Conservation (phyloP, 331 rosid genomes). For the Prunus yedoensis region DNA sequence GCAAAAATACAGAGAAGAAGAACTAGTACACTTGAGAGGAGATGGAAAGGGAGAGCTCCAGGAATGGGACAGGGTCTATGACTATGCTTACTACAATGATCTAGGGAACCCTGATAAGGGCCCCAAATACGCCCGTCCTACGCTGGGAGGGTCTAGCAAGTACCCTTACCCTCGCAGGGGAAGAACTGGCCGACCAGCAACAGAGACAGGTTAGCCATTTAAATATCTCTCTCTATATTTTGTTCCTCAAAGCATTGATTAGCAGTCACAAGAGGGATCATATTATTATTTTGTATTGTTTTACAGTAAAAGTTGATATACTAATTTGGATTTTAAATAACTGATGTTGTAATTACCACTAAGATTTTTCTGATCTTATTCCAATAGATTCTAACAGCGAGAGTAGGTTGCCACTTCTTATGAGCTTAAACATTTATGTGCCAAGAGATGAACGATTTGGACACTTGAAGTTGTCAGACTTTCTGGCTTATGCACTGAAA, state of each 20-base stretch:
- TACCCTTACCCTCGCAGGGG: constrained; percentile 89
- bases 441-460: constrained; percentile 87
- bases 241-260: no score
- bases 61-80: constrained; percentile 84
- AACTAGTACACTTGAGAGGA: constrained; percentile 59
- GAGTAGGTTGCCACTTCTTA: constrained; percentile 45
- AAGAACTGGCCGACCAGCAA: constrained; percentile 64
- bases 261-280: no score
- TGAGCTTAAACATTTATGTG: constrained; percentile 60
- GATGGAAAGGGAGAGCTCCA: constrained; percentile 53
- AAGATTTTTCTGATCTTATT: neutral
- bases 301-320: neutral
- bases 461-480: constrained; percentile 80
- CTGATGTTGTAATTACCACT: neutral
- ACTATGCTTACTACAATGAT: constrained; percentile 80
- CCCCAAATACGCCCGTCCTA: constrained; percentile 50
- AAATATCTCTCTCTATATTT: no score
- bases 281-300: neutral
- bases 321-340: neutral
- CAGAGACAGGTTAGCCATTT: constrained; percentile 52
- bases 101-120: constrained; percentile 64
- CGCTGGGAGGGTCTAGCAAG: constrained; percentile 74
- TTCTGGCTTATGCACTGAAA: constrained; percentile 65
- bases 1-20: constrained; percentile 55
- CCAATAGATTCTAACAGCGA: constrained; percentile 49